Evolutionary conservation across 176 grass and related monocot genomes (phyloP), one percentile per base, ranked within the genome.

Genomic region (Aegilops speltoides): DNA sequence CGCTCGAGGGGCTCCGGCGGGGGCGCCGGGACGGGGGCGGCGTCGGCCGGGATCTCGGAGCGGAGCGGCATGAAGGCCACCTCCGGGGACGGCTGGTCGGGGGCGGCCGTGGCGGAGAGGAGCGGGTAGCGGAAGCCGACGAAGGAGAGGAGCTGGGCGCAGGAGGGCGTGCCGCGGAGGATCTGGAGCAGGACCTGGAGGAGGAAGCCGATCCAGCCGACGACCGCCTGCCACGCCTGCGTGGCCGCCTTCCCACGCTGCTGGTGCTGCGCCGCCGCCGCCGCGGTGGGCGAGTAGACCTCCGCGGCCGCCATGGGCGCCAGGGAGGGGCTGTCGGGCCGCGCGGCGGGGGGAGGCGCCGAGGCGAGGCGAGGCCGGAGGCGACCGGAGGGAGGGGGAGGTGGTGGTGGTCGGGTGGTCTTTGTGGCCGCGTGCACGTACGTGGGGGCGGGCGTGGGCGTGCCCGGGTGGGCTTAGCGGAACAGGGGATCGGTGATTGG

Each of bases 141-240:
- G 85, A 93, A 99, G 80, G 97, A 93, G 8, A 99, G 90, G 79
- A 97, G 89, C 89, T 99, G 97, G 23, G 92, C 80, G 82, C 85
- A 94, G 38, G 97, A 97, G 3, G 97, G 97, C 11, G 94, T 97
- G 23, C 90, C 92, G 31, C 97, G 89, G 62, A 97, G 90, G 85
- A 97, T 94, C 92, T 97, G 94, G 54, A 97, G 83, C 67, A 99
- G 83, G 66, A 94, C 69, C 79, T 93, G 92, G 40, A 99, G 79
- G 72, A 99, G 87, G 85, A 99, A 91, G 4, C 89, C 92, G 76
- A 99, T 28, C 97, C 94, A 94, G 16, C 90, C 91, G 31, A 99
- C 83, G 62, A 99, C 83, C 61, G 92, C 88, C 76, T 80, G 90
- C 93, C 96, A 98, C 34, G 92, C 89, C 87, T 98, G 90, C 66